These are phyloP conservation scores for Schwanniomyces yamadae DNA, from an alignment of 805 yeast species.

Conservation along the genomic window DNA sequence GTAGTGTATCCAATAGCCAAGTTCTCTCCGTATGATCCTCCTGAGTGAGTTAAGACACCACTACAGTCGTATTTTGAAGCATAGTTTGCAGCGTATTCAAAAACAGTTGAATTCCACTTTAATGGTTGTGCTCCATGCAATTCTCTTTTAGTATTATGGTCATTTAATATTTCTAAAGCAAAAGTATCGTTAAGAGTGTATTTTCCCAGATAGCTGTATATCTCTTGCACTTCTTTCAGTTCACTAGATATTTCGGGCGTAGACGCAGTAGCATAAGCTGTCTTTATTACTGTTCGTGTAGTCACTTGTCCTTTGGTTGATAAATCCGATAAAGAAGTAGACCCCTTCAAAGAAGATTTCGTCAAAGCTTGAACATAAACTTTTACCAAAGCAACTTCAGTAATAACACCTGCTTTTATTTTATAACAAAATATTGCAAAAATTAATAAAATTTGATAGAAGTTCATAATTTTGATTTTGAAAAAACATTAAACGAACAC, in stretches of 20 bases:
- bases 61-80: conserved; percentile 35
- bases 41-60: conserved; percentile 34
- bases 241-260: background rate
- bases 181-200: conserved; percentile 14
- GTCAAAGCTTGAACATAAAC: conserved; percentile 1
- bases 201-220: conserved; percentile 8
- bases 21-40: conserved; percentile 39
- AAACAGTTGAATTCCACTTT: conserved; percentile 31
- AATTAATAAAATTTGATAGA: background rate
- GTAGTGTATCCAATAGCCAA: conserved; percentile 38
- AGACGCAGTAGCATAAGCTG: background rate
- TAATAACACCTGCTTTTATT: conserved; percentile 1
- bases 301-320: too few relatives aligned
- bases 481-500: too few relatives aligned
- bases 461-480: background rate
- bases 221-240: background rate
- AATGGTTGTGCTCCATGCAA: conserved; percentile 29
- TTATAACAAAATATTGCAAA: background rate
- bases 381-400: conserved; percentile 4
- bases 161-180: conserved; percentile 19
- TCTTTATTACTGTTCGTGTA: conserved; percentile 1
- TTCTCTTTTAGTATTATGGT: conserved; percentile 30
- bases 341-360: background rate
- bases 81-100: conserved; percentile 29
- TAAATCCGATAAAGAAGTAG: background rate